Evolutionary conservation across 768 basidiomycete species (phyloP).

Genomic region (Leccinum uliginosum): DNA sequence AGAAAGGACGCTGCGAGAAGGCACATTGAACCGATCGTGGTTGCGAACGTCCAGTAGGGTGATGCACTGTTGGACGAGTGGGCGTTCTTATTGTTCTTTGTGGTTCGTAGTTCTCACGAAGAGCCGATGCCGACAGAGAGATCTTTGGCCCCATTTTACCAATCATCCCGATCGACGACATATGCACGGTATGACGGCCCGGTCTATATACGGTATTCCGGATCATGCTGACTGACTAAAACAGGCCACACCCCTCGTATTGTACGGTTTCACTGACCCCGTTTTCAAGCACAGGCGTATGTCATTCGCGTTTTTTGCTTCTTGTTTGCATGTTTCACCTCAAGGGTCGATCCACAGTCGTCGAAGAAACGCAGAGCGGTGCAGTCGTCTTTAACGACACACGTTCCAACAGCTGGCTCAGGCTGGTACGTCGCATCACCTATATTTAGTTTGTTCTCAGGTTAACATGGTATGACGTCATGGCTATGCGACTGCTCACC

Average conservation of each 20-base stretch:
- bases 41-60: constrained; percentile 46
- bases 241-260: constrained; percentile 51
- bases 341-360: constrained; percentile 35
- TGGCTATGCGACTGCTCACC: constrained; percentile 6
- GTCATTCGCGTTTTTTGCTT: constrained; percentile 11
- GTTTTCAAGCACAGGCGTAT: constrained; percentile 37
- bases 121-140: constrained; percentile 42
- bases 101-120: background rate
- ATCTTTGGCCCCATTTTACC: constrained; percentile 72
- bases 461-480: constrained; percentile 12
- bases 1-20: constrained; percentile 33
- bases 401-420: constrained; percentile 50
- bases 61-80: constrained; percentile 64
- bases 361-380: constrained; percentile 55
- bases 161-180: constrained; percentile 50
- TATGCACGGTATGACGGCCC: constrained; percentile 42
- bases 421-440: constrained; percentile 33
- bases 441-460: background rate
- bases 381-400: constrained; percentile 56
- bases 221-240: constrained; percentile 3
- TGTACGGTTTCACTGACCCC: constrained; percentile 60
- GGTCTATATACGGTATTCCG: background rate
- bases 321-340: background rate
- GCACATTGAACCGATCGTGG: constrained; percentile 57
- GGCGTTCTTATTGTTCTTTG: constrained; percentile 5